Evolutionary conservation across 2,329 filamentous ascomycete species (phyloP).

Genomic region (Gyromitra esculenta): DNA sequence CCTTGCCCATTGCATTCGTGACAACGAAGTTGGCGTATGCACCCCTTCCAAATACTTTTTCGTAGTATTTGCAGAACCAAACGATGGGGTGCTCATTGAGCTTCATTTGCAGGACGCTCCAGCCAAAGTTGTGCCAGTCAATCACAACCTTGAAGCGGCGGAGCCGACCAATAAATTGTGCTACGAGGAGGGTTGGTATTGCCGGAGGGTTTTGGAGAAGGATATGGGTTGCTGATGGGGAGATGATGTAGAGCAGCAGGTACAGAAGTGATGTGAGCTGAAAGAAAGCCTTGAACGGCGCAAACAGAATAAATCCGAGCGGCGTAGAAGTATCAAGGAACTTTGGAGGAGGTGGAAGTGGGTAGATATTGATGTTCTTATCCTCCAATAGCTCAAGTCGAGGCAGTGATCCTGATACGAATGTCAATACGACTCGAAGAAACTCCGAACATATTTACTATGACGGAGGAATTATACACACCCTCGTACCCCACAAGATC

Average conservation of each 20-base stretch:
- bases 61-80: slow-evolving; percentile 66
- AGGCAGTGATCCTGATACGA: slow-evolving; percentile 73
- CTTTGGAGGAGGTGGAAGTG: slow-evolving; percentile 74
- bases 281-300: slow-evolving; percentile 85
- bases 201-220: slow-evolving; percentile 83
- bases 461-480: slow-evolving; percentile 60
- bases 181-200: slow-evolving; percentile 85
- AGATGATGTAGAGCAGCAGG: slow-evolving; percentile 76
- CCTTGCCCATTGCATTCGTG: slow-evolving; percentile 78
- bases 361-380: slow-evolving; percentile 74
- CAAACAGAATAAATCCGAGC: slow-evolving; percentile 78
- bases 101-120: slow-evolving; percentile 82
- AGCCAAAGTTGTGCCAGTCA: slow-evolving; percentile 99
- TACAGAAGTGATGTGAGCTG: slow-evolving; percentile 78
- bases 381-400: slow-evolving; percentile 79
- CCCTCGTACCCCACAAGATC: slow-evolving; percentile 89
- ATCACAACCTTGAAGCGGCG: slow-evolving; percentile 85
- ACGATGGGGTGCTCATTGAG: slow-evolving; percentile 62
- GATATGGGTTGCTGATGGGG: slow-evolving; percentile 63
- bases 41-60: slow-evolving; percentile 73
- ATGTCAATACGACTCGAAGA: slow-evolving; percentile 6
- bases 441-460: slow-evolving; percentile 1
- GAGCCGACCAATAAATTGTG: slow-evolving; percentile 75
- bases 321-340: slow-evolving; percentile 74
- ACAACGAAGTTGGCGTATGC: slow-evolving; percentile 85